phyloP scores from a whole-genome alignment of 2,329 filamentous ascomycete species.

The Magnaporthales sp. region DNA sequence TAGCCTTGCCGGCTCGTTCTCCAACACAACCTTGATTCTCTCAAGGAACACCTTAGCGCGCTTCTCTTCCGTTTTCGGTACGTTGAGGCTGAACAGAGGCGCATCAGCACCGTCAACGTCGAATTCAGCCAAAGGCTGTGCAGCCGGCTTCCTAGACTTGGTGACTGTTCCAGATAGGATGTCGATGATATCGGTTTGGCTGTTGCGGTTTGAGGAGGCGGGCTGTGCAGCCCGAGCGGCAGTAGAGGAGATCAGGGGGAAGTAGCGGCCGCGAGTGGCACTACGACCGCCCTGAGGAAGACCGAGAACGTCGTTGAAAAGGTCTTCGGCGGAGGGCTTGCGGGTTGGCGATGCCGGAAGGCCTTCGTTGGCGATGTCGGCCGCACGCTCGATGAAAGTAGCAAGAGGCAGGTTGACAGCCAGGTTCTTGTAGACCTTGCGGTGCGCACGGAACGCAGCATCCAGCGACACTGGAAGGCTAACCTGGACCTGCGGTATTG shows the following conservation, averaged over 20 bases:
- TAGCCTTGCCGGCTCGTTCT: slow-evolving; percentile 69
- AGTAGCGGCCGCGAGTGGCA: slow-evolving; percentile 52
- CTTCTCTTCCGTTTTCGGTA: slow-evolving; percentile 72
- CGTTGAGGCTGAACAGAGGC: slow-evolving; percentile 65
- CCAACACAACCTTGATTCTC: slow-evolving; percentile 74
- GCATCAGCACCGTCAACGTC: not conserved
- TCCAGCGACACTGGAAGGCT: slow-evolving; percentile 70
- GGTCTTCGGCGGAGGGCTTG: slow-evolving; percentile 65
- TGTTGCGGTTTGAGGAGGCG: slow-evolving; percentile 23
- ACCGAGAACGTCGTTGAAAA: slow-evolving; percentile 85
- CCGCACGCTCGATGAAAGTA: slow-evolving; percentile 77
- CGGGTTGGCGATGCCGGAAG: slow-evolving; percentile 58
- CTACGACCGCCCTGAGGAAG: slow-evolving; percentile 37
- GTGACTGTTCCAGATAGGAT: slow-evolving; percentile 30
- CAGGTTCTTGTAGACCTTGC: slow-evolving; percentile 66
- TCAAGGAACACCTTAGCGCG: slow-evolving; percentile 76
- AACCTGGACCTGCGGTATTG: slow-evolving; percentile 53
- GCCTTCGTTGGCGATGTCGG: slow-evolving; percentile 79
- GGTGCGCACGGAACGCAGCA: slow-evolving; percentile 72
- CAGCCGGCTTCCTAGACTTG: slow-evolving; percentile 1
- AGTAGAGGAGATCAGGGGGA: slow-evolving; percentile 58
- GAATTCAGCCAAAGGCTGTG: not conserved
- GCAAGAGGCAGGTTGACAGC: slow-evolving; percentile 76
- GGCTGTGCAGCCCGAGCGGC: slow-evolving; percentile 30
- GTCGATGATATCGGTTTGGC: slow-evolving; percentile 67